Evolutionary conservation across 2,329 filamentous ascomycete genomes (phyloP), one percentile per base, ranked within the genome.

Genomic region (Colletotrichum magnum): DNA sequence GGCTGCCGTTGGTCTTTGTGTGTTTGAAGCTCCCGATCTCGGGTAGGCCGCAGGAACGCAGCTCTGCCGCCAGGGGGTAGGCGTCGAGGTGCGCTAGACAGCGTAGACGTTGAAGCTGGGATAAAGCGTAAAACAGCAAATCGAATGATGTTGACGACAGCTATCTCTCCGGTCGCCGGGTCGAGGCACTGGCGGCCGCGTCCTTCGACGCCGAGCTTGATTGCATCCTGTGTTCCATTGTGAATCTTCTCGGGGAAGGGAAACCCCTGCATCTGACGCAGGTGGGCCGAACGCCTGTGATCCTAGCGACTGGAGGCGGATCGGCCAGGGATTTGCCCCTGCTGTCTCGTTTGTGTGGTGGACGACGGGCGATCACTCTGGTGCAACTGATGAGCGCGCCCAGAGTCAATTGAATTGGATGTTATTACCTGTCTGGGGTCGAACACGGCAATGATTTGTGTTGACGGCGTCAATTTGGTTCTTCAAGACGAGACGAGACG

Each of bases 291-390:
- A 67, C 62, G 57, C 54, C 13, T 47, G 15, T 56, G 12, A 51
- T 45, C 62, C 64, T 52, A 39, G 67, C 43, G 62, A 66, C 56
- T 61, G 67, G 50, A 61, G 36, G 62, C 53, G 67, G 67, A 71
- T 71, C 67, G 6, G 48, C 45, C 67, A 71, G 48, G 67, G 69
- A 57, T 56, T 54, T 16, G 47, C 64, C 65, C 62, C 36, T 69
- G 56, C 9, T 48, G 18, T 61, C 21, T 45, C 56, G 24, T n/a
- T 48, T 6, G 24, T 51, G 56, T 52, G 66, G 52, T 59, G 62
- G 66, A 36, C 43, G 41, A 62, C 32, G 59, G 59, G n/a, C 50
- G 50, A 54, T 62, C 54, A 53, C 41, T 50, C 41, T 50, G 32
- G 24, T 15, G 18, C 26, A 58, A 36, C 47, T 66, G 61, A 36